Conservation (phyloP, 768 basidiomycete genomes). For the Sutorius australiensis region DNA sequence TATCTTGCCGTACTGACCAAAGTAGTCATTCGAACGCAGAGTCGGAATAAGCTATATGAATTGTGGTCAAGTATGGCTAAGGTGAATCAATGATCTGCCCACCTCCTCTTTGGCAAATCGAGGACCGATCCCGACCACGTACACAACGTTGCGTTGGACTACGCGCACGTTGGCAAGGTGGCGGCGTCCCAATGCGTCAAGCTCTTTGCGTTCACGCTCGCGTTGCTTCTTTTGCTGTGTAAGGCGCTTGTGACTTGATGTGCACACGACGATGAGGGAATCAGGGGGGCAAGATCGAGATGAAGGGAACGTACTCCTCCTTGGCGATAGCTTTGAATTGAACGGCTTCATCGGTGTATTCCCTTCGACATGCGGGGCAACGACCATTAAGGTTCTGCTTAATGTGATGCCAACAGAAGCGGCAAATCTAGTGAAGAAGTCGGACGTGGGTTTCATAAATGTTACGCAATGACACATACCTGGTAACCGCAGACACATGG, state of each 20-base stretch:
- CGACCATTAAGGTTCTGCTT: slow-evolving; percentile 92
- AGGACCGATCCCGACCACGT: slow-evolving; percentile 92
- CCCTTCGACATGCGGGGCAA: slow-evolving; percentile 92
- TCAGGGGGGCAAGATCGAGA: not conserved
- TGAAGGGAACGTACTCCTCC: slow-evolving; percentile 75
- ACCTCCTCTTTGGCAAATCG: slow-evolving; percentile 97
- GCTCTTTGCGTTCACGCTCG: slow-evolving; percentile 93
- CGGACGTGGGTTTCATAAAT: slow-evolving; percentile 14
- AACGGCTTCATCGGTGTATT: slow-evolving; percentile 88
- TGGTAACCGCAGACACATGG: slow-evolving; percentile 99
- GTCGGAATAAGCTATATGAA: slow-evolving; percentile 75
- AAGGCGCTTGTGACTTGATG: slow-evolving; percentile 81
- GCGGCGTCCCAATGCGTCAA: slow-evolving; percentile 79
- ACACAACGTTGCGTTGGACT: slow-evolving; percentile 94
- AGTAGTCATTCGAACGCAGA: slow-evolving; percentile 91
- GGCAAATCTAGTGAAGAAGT: slow-evolving; percentile 72
- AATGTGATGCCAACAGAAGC: slow-evolving; percentile 99
- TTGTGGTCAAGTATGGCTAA: slow-evolving; percentile 1
- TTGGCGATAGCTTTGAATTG: slow-evolving; percentile 94
- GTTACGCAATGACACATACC: slow-evolving; percentile 40
- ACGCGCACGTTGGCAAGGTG: slow-evolving; percentile 91
- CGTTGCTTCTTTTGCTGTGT: slow-evolving; percentile 93
- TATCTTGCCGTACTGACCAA: slow-evolving; percentile 98
- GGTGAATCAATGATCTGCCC: slow-evolving; percentile 21
- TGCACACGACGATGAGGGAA: slow-evolving; percentile 13